These are phyloP conservation scores for Gaeumannomyces tritici DNA, from an alignment of 2,329 filamentous ascomycete species.

Conservation along the genomic window DNA sequence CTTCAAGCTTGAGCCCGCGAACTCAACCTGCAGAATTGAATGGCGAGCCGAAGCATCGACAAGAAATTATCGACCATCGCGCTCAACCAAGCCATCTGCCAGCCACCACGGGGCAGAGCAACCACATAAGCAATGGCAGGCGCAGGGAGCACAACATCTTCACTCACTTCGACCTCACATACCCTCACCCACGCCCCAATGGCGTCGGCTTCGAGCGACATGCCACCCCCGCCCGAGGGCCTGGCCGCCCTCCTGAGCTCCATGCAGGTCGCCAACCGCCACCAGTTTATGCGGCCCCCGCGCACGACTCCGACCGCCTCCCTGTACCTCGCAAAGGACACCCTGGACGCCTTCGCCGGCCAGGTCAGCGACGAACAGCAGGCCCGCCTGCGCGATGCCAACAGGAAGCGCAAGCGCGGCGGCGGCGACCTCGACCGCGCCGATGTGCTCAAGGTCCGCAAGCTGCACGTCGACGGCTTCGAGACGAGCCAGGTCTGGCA, in stretches of 20 bases:
- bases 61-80: not conserved
- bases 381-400: slow-evolving; percentile 48
- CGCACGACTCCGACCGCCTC: slow-evolving; percentile 57
- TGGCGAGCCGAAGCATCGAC: too few species aligned
- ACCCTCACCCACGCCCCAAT: slow-evolving; percentile 46
- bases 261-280: slow-evolving; percentile 44
- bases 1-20: not conserved
- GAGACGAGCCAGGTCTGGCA: slow-evolving; percentile 88
- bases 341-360: slow-evolving; percentile 67
- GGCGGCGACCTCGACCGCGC: slow-evolving; percentile 25
- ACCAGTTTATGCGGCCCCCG: slow-evolving; percentile 69
- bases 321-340: slow-evolving; percentile 67
- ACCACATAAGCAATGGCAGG: slow-evolving; percentile 16
- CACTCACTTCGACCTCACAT: slow-evolving; percentile 54
- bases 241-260: slow-evolving; percentile 45
- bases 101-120: slow-evolving; percentile 1
- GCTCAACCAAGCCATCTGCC: too few species aligned
- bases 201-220: slow-evolving; percentile 19
- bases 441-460: slow-evolving; percentile 64
- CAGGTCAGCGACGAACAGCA: slow-evolving; percentile 66
- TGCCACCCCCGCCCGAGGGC: slow-evolving; percentile 35
- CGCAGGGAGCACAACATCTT: slow-evolving; percentile 44
- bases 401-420: slow-evolving; percentile 66
- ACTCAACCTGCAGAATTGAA: not conserved
- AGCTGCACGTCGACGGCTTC: slow-evolving; percentile 80